Evolutionary conservation across 2,329 filamentous ascomycete species (phyloP).

Genomic region (Didymella sp.): DNA sequence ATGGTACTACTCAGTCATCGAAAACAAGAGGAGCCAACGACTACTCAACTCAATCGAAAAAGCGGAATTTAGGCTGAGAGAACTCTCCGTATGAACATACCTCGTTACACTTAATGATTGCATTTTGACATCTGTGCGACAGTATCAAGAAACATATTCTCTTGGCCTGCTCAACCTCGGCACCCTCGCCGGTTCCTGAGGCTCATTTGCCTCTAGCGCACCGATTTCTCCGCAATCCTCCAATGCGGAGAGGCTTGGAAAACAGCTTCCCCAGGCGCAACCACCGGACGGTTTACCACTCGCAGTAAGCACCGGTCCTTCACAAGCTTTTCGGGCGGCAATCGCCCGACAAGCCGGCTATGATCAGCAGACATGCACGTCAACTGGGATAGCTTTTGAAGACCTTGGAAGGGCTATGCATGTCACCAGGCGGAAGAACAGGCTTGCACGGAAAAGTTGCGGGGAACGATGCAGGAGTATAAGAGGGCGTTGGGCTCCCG

Average conservation of each 20-base stretch:
- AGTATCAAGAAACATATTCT: background rate
- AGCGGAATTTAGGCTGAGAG: background rate
- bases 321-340: slow-evolving; percentile 24
- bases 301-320: slow-evolving; percentile 9
- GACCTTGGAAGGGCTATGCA: slow-evolving; percentile 16
- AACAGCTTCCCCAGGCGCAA: slow-evolving; percentile 4
- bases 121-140: background rate
- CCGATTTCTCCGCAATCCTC: slow-evolving; percentile 15
- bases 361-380: slow-evolving; percentile 27
- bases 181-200: slow-evolving; percentile 17
- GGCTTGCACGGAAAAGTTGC: background rate
- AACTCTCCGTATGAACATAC: background rate
- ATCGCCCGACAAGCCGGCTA: slow-evolving; percentile 30
- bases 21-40: background rate
- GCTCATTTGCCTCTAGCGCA: slow-evolving; percentile 16
- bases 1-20: background rate
- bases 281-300: slow-evolving; percentile 12
- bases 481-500: slow-evolving; percentile 8
- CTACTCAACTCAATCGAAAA: background rate
- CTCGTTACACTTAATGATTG: background rate
- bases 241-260: slow-evolving; percentile 12
- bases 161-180: slow-evolving; percentile 9
- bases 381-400: slow-evolving; percentile 25
- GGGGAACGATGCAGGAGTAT: background rate
- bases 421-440: slow-evolving; percentile 9